Conservation (phyloP, 371 early-diverging fungal genomes). For the Actinomortierella wolfii region DNA sequence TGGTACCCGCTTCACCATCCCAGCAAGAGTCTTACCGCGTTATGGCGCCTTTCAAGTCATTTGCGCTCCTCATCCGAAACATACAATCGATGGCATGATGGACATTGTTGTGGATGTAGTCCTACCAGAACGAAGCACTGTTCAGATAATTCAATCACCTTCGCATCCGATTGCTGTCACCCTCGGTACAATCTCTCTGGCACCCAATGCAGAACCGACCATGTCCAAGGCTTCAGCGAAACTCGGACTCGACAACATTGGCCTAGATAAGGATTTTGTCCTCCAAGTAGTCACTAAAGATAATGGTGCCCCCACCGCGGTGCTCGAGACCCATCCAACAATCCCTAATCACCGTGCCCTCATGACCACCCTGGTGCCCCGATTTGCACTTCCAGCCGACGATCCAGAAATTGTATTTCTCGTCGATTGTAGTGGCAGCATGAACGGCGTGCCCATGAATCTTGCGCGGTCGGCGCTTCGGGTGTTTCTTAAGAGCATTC, state of each 20-base stretch:
- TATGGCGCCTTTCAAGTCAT: constrained; percentile 29
- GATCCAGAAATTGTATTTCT: constrained; percentile 52
- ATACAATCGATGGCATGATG: constrained; percentile 9
- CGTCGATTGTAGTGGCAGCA: constrained; percentile 50
- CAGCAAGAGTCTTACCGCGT: constrained; percentile 45
- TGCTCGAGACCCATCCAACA: constrained; percentile 47
- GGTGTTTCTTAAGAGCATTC: constrained; percentile 50
- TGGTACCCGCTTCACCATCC: constrained; percentile 49
- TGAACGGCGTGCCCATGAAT: constrained; percentile 17
- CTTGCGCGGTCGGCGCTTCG: constrained; percentile 27
- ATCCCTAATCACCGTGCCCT: constrained; percentile 41
- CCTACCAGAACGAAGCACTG: not conserved
- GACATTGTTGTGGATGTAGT: constrained; percentile 15
- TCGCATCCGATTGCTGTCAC: constrained; percentile 20
- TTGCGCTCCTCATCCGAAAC: constrained; percentile 6
- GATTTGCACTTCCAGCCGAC: constrained; percentile 45
- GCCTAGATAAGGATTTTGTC: constrained; percentile 40
- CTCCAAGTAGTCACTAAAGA: constrained; percentile 35
- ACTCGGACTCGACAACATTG: constrained; percentile 9
- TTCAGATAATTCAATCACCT: constrained; percentile 26
- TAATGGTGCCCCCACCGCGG: constrained; percentile 36
- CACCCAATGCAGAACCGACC: constrained; percentile 17
- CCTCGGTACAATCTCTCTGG: constrained; percentile 23
- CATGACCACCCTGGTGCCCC: constrained; percentile 51
- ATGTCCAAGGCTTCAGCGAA: constrained; percentile 17